phyloP scores from a whole-genome alignment of 192 early-diverging fungal genomes.

The Lobosporangium transversale region DNA sequence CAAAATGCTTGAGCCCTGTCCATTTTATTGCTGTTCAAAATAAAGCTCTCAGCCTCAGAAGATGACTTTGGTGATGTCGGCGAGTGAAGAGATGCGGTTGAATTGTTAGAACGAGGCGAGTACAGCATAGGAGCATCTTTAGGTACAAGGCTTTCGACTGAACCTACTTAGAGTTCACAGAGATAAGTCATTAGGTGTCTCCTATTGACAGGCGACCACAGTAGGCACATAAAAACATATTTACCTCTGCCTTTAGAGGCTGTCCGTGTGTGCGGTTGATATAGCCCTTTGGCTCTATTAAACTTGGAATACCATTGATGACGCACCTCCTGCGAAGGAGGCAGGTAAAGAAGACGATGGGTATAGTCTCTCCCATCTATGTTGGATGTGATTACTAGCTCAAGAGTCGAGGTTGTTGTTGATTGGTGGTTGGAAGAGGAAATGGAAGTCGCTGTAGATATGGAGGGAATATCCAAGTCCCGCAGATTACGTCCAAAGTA shows the following conservation, averaged over 20 bases:
- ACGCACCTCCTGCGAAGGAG: conserved; percentile 41
- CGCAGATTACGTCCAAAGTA: conserved; percentile 1
- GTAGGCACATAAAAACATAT: neutral
- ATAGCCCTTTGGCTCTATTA: conserved; percentile 28
- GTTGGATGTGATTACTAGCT: conserved; percentile 24
- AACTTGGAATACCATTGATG: conserved; percentile 47
- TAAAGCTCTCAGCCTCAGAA: conserved; percentile 12
- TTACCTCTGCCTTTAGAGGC: conserved; percentile 28
- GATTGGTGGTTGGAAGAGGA: conserved; percentile 6
- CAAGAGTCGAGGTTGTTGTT: conserved; percentile 36
- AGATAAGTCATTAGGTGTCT: no score
- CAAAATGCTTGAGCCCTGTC: conserved; percentile 20
- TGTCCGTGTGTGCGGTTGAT: conserved; percentile 8
- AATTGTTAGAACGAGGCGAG: conserved; percentile 16
- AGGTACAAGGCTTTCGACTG: conserved; percentile 22
- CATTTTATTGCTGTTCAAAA: conserved; percentile 23
- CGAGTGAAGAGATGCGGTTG: conserved; percentile 20
- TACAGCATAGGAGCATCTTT: conserved; percentile 13
- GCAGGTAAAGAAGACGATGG: conserved; percentile 26
- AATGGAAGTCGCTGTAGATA: conserved; percentile 18
- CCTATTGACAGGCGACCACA: no score
- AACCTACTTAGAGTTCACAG: no score
- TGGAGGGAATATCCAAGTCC: conserved; percentile 27
- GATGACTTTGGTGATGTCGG: conserved; percentile 17
- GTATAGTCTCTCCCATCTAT: conserved; percentile 42